These are phyloP conservation scores for Ceratocystis diversiconidia DNA, from an alignment of 2,329 filamentous ascomycete species.

Conservation along the genomic window DNA sequence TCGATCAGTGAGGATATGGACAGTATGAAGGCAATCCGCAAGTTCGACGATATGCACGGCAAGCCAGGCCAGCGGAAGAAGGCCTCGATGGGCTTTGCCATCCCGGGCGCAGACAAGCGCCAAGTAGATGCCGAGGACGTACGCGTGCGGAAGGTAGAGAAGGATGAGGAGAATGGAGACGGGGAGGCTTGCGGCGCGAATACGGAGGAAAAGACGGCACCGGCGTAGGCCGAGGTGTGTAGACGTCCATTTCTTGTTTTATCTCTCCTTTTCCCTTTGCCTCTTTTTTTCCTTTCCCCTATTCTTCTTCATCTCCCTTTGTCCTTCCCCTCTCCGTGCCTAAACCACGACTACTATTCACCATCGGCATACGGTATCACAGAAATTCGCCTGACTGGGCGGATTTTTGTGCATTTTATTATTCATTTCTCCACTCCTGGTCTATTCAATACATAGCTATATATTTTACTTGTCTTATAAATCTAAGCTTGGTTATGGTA, in stretches of 20 bases:
- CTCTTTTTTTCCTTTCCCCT: not conserved
- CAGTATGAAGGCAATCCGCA: conserved; percentile 69
- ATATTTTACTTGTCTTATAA: too few relatives aligned
- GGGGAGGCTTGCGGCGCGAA: not conserved
- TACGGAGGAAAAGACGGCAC: not conserved
- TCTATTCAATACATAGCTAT: too few relatives aligned
- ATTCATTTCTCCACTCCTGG: too few relatives aligned
- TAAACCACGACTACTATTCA: too few relatives aligned
- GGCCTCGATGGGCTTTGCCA: conserved; percentile 44
- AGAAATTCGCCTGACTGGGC: too few relatives aligned
- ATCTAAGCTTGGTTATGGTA: not conserved
- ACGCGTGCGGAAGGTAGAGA: conserved; percentile 26
- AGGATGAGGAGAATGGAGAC: not conserved
- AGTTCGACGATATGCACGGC: conserved; percentile 82
- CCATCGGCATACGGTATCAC: too few relatives aligned
- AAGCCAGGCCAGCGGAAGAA: conserved; percentile 46
- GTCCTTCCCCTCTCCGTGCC: too few relatives aligned
- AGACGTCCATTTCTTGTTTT: not conserved
- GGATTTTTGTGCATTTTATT: too few relatives aligned
- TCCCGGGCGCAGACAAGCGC: conserved; percentile 27
- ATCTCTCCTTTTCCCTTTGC: not conserved
- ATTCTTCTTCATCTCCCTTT: too few relatives aligned
- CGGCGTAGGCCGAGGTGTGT: not conserved
- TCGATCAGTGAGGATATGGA: conserved; percentile 92
- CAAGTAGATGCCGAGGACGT: conserved; percentile 32